phyloP scores from a whole-genome alignment of 805 yeast species.

The Candida oleophila region DNA sequence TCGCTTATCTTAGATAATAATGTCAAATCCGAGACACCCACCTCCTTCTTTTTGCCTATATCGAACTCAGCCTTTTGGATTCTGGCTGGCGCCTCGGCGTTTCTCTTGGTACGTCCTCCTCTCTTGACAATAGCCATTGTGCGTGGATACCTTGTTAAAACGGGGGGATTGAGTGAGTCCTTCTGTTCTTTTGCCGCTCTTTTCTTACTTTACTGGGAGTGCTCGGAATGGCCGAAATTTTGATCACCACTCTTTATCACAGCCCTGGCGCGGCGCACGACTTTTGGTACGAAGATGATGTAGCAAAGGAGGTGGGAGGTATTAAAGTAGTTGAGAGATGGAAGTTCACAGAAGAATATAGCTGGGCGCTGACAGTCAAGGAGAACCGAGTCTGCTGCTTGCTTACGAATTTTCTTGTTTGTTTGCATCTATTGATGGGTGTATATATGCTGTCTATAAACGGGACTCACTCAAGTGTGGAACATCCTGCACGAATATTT shows the following conservation, averaged over 20 bases:
- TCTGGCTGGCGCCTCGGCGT: constrained; percentile 47
- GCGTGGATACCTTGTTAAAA: neutral
- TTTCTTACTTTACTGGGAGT: neutral
- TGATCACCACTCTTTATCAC: neutral
- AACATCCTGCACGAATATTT: no score
- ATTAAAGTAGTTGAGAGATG: no score
- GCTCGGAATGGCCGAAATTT: neutral
- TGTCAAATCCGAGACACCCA: constrained; percentile 96
- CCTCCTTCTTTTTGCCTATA: constrained; percentile 84
- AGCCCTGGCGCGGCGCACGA: neutral
- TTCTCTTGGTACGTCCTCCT: constrained; percentile 61
- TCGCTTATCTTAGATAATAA: constrained; percentile 84
- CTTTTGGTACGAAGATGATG: no score
- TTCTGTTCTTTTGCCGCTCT: neutral
- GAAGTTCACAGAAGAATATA: no score
- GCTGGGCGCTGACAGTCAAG: no score
- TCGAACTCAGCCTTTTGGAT: constrained; percentile 90
- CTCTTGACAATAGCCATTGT: constrained; percentile 79
- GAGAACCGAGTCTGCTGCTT: no score
- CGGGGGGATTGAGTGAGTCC: neutral
- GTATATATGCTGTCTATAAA: no score
- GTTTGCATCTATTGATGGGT: no score
- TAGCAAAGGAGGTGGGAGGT: no score
- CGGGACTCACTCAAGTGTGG: no score
- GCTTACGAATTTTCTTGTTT: no score